Percentiles rank a stretch among this genome's conserved stretches.
These are phyloP conservation scores for Wickerhamiella australiensis DNA, from an alignment of 805 yeast genomes.

Conservation along the genomic window DNA sequence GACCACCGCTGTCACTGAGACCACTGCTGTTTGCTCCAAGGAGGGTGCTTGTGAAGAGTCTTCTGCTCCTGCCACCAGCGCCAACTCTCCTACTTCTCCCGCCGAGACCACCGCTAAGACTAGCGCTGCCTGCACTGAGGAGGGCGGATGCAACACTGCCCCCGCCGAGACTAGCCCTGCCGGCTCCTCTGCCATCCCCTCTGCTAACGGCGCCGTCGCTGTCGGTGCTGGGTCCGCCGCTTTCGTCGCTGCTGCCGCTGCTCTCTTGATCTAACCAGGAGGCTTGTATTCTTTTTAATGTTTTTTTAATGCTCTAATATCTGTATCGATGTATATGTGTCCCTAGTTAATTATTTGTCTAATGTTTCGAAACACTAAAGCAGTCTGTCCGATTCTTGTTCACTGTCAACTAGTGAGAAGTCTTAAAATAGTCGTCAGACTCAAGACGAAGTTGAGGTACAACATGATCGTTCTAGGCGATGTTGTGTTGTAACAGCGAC, in stretches of 20 bases:
- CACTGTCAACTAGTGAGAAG: too few relatives aligned
- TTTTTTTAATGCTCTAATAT: background rate
- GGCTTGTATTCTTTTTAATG: background rate
- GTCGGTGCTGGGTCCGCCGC: conserved; percentile 1
- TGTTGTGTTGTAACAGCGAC: background rate
- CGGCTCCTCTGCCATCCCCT: background rate
- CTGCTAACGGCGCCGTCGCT: conserved; percentile 8
- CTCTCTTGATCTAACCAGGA: conserved; percentile 1
- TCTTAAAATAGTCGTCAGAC: too few relatives aligned
- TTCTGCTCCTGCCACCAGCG: background rate
- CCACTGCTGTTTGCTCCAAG: too few relatives aligned
- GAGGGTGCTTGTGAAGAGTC: background rate
- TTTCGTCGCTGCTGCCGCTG: conserved; percentile 11
- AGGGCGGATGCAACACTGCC: background rate
- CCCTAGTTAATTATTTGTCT: background rate
- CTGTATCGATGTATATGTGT: background rate
- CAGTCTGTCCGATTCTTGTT: too few relatives aligned
- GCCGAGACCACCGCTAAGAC: background rate
- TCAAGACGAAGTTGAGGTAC: too few relatives aligned
- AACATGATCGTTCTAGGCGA: background rate
- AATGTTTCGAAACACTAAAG: too few relatives aligned
- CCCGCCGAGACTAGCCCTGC: background rate
- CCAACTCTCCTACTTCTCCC: conserved; percentile 12
- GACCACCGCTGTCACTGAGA: background rate
- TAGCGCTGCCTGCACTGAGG: background rate